Evolutionary conservation across 371 early-diverging fungal species (phyloP), one percentile per base, ranked within the genome.

Genomic region (Mortierella sp.): DNA sequence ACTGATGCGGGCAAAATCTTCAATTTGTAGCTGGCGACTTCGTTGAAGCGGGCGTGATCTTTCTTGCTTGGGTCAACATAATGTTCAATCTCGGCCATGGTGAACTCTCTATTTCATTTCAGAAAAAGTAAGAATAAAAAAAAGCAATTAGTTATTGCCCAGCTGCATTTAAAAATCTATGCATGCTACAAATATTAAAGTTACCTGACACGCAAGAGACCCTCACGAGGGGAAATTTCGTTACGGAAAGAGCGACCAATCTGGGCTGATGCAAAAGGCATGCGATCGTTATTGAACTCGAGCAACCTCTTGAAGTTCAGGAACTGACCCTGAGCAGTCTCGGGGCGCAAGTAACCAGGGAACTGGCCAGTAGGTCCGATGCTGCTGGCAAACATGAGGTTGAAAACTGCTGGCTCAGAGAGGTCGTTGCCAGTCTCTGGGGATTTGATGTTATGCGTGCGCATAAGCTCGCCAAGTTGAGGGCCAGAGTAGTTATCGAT

Each of bases 241-340:
- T 99, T 99, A 83, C 99, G 93, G 94, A 99, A 99, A 39, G 97
- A 96, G 73, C 97, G 97, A 78, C 99, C 99, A 54, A 99, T 96
- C 75, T 95, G 94, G 62, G 99, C 98, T 64, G 99, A 98, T 35
- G 99, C 99, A 88, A 99, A 99, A 30, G 99, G 99, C 95, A 99
- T 95, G 83, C 94, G 95, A 66, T 96, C 97, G 84, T 96, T 96
- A 90, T 99, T 99, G 88, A 94, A 96, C 84, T 99, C 99, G 54
- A 97, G 92, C 51, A 99, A 91, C 40, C 94, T 89, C 88, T 98
- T 97, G 78, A 99, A 99, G 93, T 99, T 99, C 62, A 98, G 85
- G 89, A 99, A 99, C 88, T 99, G 99, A 76, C 99, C 99, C 90
- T 99, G 99, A 51, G 99, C 99, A 22, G 99, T 99, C 88, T 99